Evolutionary conservation across 2,329 filamentous ascomycete species (phyloP).

Genomic region (Cladosporium halotolerans): DNA sequence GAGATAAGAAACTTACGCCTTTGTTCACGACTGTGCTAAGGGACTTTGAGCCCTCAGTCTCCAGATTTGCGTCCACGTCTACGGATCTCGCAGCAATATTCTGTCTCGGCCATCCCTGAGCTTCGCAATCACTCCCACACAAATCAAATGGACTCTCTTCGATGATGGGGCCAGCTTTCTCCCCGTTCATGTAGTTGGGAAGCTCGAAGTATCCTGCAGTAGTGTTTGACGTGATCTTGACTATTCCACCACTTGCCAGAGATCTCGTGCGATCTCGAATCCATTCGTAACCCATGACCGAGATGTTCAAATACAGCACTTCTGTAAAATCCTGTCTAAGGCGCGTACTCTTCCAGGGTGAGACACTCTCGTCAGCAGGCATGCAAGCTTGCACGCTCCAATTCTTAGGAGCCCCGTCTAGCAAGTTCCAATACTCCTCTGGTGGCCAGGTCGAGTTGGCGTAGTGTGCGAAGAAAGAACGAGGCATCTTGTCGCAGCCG

Average conservation of each 20-base stretch:
- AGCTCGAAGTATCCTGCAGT: slow-evolving; percentile 31
- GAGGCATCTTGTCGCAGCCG: slow-evolving; percentile 17
- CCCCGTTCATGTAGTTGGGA: slow-evolving; percentile 27
- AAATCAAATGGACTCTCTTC: not conserved
- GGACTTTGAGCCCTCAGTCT: no score
- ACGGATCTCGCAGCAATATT: no score
- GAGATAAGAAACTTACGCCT: not conserved
- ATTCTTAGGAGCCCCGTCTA: not conserved
- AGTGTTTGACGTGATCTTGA: slow-evolving; percentile 24
- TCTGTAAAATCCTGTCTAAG: slow-evolving; percentile 29
- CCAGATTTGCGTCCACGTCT: no score
- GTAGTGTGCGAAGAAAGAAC: slow-evolving; percentile 20
- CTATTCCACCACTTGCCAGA: slow-evolving; percentile 8
- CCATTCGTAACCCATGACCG: not conserved
- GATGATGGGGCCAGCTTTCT: slow-evolving; percentile 14
- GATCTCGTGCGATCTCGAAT: no score
- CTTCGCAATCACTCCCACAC: not conserved
- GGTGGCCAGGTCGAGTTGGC: not conserved
- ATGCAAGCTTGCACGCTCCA: slow-evolving; percentile 27
- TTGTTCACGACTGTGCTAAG: not conserved
- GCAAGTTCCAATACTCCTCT: no score
- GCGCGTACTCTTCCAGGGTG: slow-evolving; percentile 25
- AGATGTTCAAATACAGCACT: slow-evolving; percentile 25
- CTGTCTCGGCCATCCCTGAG: not conserved
- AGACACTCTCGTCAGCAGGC: slow-evolving; percentile 18